phyloP scores from a whole-genome alignment of 2,329 filamentous ascomycete species.

The Curvularia verruculosa region DNA sequence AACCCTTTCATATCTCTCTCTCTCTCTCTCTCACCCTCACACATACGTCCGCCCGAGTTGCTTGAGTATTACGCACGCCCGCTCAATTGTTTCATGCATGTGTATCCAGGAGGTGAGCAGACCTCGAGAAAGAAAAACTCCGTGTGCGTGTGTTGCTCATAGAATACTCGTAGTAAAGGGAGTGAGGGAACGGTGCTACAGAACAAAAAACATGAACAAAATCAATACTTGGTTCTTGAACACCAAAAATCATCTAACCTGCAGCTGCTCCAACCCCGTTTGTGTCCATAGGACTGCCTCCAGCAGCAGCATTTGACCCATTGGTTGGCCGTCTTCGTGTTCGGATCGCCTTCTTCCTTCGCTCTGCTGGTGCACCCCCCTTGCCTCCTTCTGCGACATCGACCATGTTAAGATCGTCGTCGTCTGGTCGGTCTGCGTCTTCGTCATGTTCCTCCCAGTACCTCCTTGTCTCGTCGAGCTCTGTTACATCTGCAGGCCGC shows the following conservation, averaged over 20 bases:
- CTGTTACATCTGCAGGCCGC: constrained; percentile 77
- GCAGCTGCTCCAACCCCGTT: constrained; percentile 45
- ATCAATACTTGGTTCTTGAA: background rate
- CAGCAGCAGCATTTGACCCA: constrained; percentile 31
- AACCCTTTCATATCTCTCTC: too few species aligned
- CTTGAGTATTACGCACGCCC: too few species aligned
- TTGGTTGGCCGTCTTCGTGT: constrained; percentile 46
- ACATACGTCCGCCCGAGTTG: too few species aligned
- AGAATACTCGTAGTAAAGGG: background rate
- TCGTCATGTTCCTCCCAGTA: constrained; percentile 53
- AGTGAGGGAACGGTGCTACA: background rate
- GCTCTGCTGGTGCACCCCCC: constrained; percentile 31
- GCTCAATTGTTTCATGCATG: too few species aligned
- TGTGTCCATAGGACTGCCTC: constrained; percentile 51
- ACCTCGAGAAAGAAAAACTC: background rate
- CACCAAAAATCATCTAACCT: constrained; percentile 20
- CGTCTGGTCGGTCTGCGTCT: constrained; percentile 44
- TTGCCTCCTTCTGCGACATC: constrained; percentile 44
- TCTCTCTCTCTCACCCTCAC: too few species aligned
- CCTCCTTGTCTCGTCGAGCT: constrained; percentile 74
- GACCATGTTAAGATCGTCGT: constrained; percentile 50
- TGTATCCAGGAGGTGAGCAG: background rate
- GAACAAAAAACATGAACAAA: background rate
- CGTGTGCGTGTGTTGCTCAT: background rate
- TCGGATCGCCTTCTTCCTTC: constrained; percentile 48